A percentile compares a stretch with the other conserved stretches of the same genome.
Evolutionary conservation across 2,329 filamentous ascomycete genomes (phyloP).

Genomic region (Clonostachys rhizophaga): DNA sequence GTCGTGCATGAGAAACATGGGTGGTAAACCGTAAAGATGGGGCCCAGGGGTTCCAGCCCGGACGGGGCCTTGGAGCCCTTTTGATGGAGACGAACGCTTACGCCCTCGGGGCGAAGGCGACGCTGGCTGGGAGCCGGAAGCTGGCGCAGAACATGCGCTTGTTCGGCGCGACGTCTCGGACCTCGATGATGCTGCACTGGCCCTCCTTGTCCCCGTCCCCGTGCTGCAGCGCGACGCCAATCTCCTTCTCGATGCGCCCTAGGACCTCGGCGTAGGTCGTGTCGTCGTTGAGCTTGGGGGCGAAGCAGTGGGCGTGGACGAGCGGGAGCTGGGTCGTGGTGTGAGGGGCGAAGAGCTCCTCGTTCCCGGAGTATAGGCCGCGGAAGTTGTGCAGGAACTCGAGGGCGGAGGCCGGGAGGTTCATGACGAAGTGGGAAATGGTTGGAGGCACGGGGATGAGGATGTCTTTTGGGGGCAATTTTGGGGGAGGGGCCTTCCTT

Average conservation of each 20-base stretch:
- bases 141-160: slow-evolving; percentile 97
- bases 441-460: slow-evolving; percentile 60
- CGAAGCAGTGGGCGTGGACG: slow-evolving; percentile 94
- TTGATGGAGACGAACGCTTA: too few species aligned
- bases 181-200: slow-evolving; percentile 57
- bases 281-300: slow-evolving; percentile 73
- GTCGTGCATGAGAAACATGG: too few species aligned
- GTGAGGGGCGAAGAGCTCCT: slow-evolving; percentile 59
- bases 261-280: slow-evolving; percentile 49
- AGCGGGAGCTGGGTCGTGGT: slow-evolving; percentile 64
- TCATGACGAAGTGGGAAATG: slow-evolving; percentile 97
- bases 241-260: slow-evolving; percentile 30
- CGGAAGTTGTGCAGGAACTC: slow-evolving; percentile 66
- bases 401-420: slow-evolving; percentile 85
- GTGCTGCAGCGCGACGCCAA: slow-evolving; percentile 31
- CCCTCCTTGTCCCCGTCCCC: slow-evolving; percentile 41
- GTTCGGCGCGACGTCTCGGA: slow-evolving; percentile 84
- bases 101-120: slow-evolving; percentile 62
- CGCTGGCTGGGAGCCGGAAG: slow-evolving; percentile 76
- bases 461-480: slow-evolving; percentile 21
- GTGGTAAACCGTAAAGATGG: too few species aligned
- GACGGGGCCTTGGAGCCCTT: too few species aligned
- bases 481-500: slow-evolving; percentile 18
- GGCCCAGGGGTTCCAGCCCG: too few species aligned
- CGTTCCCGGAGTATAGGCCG: slow-evolving; percentile 72